Percentiles rank a stretch among this genome's conserved stretches.
These are phyloP conservation scores for Pseudogymnoascus verrucosus DNA, from an alignment of 2,329 filamentous ascomycete species.

Conservation along the genomic window DNA sequence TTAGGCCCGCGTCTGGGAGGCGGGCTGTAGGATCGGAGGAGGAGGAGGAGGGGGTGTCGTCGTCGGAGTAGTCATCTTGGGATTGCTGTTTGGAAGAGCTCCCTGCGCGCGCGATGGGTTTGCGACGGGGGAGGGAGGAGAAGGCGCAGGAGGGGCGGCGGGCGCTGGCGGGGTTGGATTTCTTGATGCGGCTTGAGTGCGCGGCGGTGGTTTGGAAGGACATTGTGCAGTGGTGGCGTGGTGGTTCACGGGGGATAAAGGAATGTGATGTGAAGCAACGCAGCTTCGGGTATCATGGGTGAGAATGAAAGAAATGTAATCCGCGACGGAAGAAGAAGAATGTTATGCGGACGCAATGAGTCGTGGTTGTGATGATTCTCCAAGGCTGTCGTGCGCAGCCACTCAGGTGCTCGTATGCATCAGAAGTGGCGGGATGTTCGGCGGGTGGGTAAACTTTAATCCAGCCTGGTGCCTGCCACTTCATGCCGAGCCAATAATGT, in stretches of 20 bases:
- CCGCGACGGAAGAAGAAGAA: not conserved
- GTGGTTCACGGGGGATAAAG: not conserved
- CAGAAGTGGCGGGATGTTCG: not conserved
- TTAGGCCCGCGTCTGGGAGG: constrained; percentile 53
- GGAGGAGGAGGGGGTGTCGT: not conserved
- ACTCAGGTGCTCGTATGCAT: not conserved
- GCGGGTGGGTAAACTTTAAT: not conserved
- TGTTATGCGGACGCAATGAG: not conserved
- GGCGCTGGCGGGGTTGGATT: constrained; percentile 21
- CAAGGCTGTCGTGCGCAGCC: not conserved
- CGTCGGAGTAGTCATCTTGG: not conserved
- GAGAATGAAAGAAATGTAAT: not conserved
- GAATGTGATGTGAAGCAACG: not conserved
- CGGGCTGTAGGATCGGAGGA: constrained; percentile 25
- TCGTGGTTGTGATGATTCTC: not conserved
- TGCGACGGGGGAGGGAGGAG: constrained; percentile 23
- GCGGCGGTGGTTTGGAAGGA: constrained; percentile 20
- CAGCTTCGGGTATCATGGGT: not conserved
- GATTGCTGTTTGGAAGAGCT: not conserved
- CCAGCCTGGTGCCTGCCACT: not conserved
- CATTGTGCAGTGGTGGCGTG: not conserved
- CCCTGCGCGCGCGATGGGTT: constrained; percentile 17
- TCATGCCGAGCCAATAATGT: not conserved
- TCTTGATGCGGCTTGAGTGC: constrained; percentile 27
- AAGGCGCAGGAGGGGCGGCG: constrained; percentile 22